A percentile compares a stretch with the other conserved stretches of the same genome.
Evolutionary conservation across 2,329 filamentous ascomycete species (phyloP).

Genomic region (Penicillium sp.): DNA sequence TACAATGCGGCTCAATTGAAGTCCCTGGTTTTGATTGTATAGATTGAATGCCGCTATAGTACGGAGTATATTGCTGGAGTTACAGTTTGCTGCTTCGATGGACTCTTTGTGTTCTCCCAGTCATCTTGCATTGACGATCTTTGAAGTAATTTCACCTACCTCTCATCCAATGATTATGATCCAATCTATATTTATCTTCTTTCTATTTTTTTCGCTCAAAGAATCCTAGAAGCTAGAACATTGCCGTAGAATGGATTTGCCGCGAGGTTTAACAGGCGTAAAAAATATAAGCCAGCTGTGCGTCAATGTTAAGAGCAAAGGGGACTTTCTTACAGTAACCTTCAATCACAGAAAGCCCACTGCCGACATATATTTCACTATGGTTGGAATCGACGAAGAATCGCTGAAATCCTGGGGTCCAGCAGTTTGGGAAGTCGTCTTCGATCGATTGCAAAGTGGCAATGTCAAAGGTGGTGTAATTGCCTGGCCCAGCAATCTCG

Average conservation of each 20-base stretch:
- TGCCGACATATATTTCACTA: not conserved
- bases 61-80: too few relatives aligned
- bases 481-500: not conserved
- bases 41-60: too few relatives aligned
- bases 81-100: too few relatives aligned
- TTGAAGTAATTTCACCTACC: not conserved
- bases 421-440: conserved; percentile 3
- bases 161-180: not conserved
- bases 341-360: not conserved
- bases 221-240: too few relatives aligned
- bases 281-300: not conserved
- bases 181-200: not conserved
- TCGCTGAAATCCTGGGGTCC: not conserved
- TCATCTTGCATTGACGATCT: not conserved
- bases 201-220: not conserved
- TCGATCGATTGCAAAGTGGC: conserved; percentile 5
- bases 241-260: not conserved
- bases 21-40: too few relatives aligned
- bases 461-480: not conserved
- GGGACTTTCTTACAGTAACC: not conserved
- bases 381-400: not conserved
- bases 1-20: too few relatives aligned
- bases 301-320: too few relatives aligned
- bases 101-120: not conserved
- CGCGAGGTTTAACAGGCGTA: not conserved